A percentile compares a stretch with the other conserved stretches of the same genome.
Conservation (phyloP, 208 protist species). For the Crithidia fasciculata region DNA sequence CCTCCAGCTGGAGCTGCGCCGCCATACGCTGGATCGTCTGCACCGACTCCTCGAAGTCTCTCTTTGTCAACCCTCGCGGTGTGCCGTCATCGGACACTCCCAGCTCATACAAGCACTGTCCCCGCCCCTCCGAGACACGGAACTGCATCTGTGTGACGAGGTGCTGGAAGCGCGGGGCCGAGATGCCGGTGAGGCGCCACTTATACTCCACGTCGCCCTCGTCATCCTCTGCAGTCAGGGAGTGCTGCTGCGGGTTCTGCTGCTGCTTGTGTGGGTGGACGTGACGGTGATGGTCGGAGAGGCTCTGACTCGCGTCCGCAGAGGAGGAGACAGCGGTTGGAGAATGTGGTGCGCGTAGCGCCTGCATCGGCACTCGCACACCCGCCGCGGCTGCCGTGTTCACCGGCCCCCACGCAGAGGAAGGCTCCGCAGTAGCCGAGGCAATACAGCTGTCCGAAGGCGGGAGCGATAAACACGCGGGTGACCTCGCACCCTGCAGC, state of each 20-base stretch:
- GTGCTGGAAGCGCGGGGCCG: conserved; percentile 87
- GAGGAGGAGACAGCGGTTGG: too few species aligned
- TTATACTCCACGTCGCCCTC: conserved; percentile 97
- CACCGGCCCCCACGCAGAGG: too few species aligned
- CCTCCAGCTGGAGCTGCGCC: conserved; percentile 56
- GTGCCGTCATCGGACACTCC: conserved; percentile 93
- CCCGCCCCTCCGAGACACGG: conserved; percentile 90
- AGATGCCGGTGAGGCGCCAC: conserved; percentile 90
- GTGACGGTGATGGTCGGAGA: neutral
- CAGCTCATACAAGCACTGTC: conserved; percentile 95
- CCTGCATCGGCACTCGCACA: too few species aligned
- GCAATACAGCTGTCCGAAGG: neutral
- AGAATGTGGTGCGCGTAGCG: too few species aligned
- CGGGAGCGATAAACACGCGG: neutral
- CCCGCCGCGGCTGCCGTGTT: neutral
- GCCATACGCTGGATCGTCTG: conserved; percentile 83
- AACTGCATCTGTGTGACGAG: conserved; percentile 96
- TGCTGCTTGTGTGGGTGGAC: too few species aligned
- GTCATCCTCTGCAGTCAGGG: conserved; percentile 88
- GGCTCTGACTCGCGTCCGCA: neutral
- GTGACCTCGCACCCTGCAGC: conserved; percentile 7
- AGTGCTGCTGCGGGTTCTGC: neutral
- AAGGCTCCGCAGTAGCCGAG: neutral
- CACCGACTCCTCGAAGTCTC: conserved; percentile 85
- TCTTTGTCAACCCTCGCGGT: conserved; percentile 71